phyloP scores from a whole-genome alignment of 2,329 filamentous ascomycete species.

The Nothopassalora personata region DNA sequence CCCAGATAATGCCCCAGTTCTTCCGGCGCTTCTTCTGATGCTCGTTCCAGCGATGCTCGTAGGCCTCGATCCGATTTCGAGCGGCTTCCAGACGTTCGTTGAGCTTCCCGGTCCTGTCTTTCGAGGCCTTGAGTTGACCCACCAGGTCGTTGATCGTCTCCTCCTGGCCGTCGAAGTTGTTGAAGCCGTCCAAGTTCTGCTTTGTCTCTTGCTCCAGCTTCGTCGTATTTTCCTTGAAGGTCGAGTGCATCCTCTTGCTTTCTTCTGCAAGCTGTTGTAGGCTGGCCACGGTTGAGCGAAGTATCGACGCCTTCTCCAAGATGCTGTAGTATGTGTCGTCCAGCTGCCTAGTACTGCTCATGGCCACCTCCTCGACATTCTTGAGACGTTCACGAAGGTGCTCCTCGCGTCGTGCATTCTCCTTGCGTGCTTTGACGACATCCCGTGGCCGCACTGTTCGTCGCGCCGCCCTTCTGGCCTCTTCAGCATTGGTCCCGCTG shows the following conservation, averaged over 20 bases:
- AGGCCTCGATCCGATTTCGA: conserved; percentile 58
- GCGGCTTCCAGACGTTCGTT: conserved; percentile 61
- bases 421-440: conserved; percentile 35
- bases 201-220: conserved; percentile 57
- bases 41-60: conserved; percentile 61
- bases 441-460: conserved; percentile 35
- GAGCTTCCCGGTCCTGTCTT: conserved; percentile 55
- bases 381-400: conserved; percentile 39
- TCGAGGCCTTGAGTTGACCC: conserved; percentile 55
- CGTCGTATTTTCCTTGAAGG: conserved; percentile 56
- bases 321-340: conserved; percentile 71
- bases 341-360: conserved; percentile 59
- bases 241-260: conserved; percentile 41
- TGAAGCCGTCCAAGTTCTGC: conserved; percentile 55
- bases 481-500: conserved; percentile 14
- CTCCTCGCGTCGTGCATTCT: conserved; percentile 36
- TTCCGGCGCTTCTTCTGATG: conserved; percentile 57
- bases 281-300: conserved; percentile 60
- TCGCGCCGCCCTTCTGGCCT: conserved; percentile 6
- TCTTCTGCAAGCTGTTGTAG: conserved; percentile 62
- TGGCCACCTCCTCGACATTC: conserved; percentile 49
- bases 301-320: conserved; percentile 59
- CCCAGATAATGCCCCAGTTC: conserved; percentile 28
- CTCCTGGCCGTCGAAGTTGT: conserved; percentile 61
- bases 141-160: conserved; percentile 58